Base-by-base conservation (phyloP, 257 asterid species). In the Solanum gracilifrons region DNA sequence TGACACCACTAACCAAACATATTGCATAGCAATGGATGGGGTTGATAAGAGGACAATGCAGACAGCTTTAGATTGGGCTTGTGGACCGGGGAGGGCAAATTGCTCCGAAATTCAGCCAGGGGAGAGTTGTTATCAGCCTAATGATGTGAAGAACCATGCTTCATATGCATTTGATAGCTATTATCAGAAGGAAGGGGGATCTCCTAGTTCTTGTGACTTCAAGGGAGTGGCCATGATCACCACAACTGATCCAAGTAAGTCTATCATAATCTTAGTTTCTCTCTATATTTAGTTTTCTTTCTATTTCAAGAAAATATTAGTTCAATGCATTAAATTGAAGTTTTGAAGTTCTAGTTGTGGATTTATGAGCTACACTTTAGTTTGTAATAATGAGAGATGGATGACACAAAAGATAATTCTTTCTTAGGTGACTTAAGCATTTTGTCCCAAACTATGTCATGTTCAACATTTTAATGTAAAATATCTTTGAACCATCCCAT, bases 221-320 rank as follows among this genome's bases (percentile, higher is more conserved):
- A 94, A 97, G 92, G 98, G 99, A 72, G 95, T 94, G 75, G 99
- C 99, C 84, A 94, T 92, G 97, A 92, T 97, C 94, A 97, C 99
- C 85, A 96, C 99, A n/a, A 89, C 94, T 15, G 99, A 97, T 93
- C 99, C 99, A 37, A 96, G 99, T 97, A 93, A 96, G 99, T 91
- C 9, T 20, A 77, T 66, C 37, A n/a, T 58, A 72, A 6, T 21
- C 15, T 15, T 27, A 37, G 27, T 46, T 11, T 71, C 23, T 64
- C 32, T 76, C 7, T 76, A 13, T 76, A 77, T 37, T 37, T 76
- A 12, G 27, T 23, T 13, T n/a, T 37, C 21, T 75, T 10, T n/a
- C 35, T 25, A 29, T 82, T 18, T 48, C 43, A 82, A 29, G 18
- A 46, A 43, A 43, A 82, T 36, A 29, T 48, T 48, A 82, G 85